phyloP scores from a whole-genome alignment of 2,329 filamentous ascomycete genomes.

The Fusarium newnesense region DNA sequence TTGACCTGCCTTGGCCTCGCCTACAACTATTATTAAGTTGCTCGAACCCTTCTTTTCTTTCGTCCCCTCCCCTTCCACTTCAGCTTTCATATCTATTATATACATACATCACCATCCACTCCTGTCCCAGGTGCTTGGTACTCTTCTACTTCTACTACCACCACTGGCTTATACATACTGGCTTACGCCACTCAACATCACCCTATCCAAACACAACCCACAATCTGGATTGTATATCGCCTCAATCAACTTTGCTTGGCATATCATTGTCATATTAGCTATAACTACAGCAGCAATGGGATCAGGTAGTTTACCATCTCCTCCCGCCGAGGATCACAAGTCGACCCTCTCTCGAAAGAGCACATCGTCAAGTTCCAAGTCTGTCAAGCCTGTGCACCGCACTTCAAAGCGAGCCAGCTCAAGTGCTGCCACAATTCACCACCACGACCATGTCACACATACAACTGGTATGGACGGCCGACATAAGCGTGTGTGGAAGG shows the following conservation, averaged over 20 bases:
- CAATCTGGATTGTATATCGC: slow-evolving; percentile 19
- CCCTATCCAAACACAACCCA: background rate
- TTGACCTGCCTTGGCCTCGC: slow-evolving; percentile 28
- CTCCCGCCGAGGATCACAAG: slow-evolving; percentile 61
- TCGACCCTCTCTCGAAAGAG: slow-evolving; percentile 51
- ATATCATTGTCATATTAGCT: slow-evolving; percentile 11
- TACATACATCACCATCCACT: slow-evolving; percentile 28
- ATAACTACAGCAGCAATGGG: slow-evolving; percentile 55
- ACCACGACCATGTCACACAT: slow-evolving; percentile 51
- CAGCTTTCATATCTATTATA: slow-evolving; percentile 31
- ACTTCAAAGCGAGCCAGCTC: slow-evolving; percentile 61
- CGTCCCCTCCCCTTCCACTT: slow-evolving; percentile 13
- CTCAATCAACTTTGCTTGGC: slow-evolving; percentile 13
- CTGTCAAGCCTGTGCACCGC: slow-evolving; percentile 62
- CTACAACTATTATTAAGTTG: slow-evolving; percentile 44
- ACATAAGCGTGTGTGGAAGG: slow-evolving; percentile 74
- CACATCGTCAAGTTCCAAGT: slow-evolving; percentile 55
- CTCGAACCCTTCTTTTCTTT: slow-evolving; percentile 24
- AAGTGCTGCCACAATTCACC: slow-evolving; percentile 48
- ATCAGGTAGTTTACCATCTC: slow-evolving; percentile 60
- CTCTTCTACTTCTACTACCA: slow-evolving; percentile 1
- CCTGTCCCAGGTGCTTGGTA: slow-evolving; percentile 32
- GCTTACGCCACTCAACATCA: slow-evolving; percentile 29
- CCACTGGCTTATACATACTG: slow-evolving; percentile 33
- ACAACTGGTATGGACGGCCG: slow-evolving; percentile 60